Evolutionary conservation across 768 basidiomycete species (phyloP), one percentile per base, ranked within the genome.

Genomic region (Naganishia friedmannii): DNA sequence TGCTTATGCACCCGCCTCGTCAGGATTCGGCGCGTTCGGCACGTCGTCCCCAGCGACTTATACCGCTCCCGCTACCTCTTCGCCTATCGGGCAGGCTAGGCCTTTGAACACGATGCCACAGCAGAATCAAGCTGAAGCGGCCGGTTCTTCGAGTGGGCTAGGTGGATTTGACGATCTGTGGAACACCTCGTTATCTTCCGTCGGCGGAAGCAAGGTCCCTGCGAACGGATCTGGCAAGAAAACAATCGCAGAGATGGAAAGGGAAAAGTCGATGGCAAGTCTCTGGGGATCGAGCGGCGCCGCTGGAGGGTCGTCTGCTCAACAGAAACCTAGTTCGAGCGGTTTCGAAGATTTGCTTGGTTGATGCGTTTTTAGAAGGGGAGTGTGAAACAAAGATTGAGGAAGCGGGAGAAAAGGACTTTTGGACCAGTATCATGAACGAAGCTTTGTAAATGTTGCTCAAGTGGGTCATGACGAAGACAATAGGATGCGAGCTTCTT

Each of bases 91-190:
- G 3, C 63, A 7, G 83, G 71, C 80, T 54, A 58, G 54, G 82
- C 69, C 78, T 83, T 73, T 29, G 84, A 82, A 3, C 73, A 82
- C 56, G 73, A 75, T 66, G 70, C 73, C 67, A 72, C 77, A 69
- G 66, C 70, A n/a, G 58, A 58, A 5, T 28, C 67, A 32, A 3
- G 58, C 68, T 39, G 45, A 70, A 28, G 53, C 73, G 26, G 53
- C 66, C 53, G 32, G 54, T n/a, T 45, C 66, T n/a, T 55, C 72
- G 19, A 54, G 37, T 12, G 78, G 83, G 26, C 70, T 82, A 8
- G 82, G 85, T 68, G 88, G 87, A 76, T 96, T 95, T 76, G 93
- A 93, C 72, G 93, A 96, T 78, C 79, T 96, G 73, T 96, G 91
- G 90, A 86, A 86, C 26, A 85, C 93, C 85, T 90, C 89, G 1